Evolutionary conservation across 805 yeast genomes (phyloP).

Genomic region (Wickerhamomyces hampshirensis): DNA sequence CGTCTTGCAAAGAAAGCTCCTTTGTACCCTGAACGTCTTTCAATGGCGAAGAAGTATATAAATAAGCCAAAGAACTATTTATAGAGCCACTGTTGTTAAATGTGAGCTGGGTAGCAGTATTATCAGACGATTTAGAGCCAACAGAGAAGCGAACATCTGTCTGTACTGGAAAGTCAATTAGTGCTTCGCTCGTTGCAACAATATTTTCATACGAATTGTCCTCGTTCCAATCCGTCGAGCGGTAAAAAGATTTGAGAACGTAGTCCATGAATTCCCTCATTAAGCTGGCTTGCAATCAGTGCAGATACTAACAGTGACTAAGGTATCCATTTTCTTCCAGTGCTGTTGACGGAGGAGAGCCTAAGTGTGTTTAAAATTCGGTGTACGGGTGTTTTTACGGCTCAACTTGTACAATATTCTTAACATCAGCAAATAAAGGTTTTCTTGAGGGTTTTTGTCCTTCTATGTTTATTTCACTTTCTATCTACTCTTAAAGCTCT

Average conservation of each 20-base stretch:
- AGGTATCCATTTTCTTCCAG: no score
- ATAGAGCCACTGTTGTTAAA: constrained; percentile 59
- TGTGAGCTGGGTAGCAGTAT: constrained; percentile 69
- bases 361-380: not conserved
- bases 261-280: constrained; percentile 74
- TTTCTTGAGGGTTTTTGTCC: no score
- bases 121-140: constrained; percentile 63
- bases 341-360: no score
- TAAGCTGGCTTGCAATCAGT: no score
- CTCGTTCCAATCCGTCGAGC: constrained; percentile 70
- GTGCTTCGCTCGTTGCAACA: constrained; percentile 58
- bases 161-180: constrained; percentile 74
- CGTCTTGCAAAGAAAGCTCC: constrained; percentile 55
- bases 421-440: no score
- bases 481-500: constrained; percentile 49
- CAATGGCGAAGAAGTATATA: constrained; percentile 63
- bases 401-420: no score
- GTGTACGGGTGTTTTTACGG: no score
- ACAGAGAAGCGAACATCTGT: constrained; percentile 59
- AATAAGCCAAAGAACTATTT: constrained; percentile 79
- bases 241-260: constrained; percentile 66
- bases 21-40: constrained; percentile 45
- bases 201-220: constrained; percentile 75
- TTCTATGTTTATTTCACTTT: no score
- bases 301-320: no score